phyloP scores from a whole-genome alignment of 2,329 filamentous ascomycete species.

The Fusarium continuum region DNA sequence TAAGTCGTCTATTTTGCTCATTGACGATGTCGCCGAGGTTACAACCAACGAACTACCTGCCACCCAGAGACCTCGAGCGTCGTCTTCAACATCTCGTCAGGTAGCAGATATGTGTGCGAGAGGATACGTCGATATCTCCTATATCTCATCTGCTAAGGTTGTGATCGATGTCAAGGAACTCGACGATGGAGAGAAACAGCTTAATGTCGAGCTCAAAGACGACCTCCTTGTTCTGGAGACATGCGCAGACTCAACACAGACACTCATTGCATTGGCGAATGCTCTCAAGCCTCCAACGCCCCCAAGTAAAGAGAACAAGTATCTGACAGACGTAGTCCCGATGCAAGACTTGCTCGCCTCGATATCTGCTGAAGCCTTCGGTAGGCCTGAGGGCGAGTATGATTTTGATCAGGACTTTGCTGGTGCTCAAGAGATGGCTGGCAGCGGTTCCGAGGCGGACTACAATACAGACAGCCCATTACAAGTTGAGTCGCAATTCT shows the following conservation, averaged over 20 bases:
- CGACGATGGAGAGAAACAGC: constrained; percentile 66
- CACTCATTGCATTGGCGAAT: constrained; percentile 80
- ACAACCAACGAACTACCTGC: constrained; percentile 15
- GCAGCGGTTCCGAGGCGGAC: constrained; percentile 47
- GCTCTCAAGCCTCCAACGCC: constrained; percentile 85
- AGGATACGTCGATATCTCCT: constrained; percentile 88
- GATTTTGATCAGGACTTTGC: constrained; percentile 72
- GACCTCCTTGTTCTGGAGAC: constrained; percentile 91
- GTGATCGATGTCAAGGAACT: constrained; percentile 67
- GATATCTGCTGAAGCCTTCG: constrained; percentile 86
- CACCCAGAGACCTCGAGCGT: constrained; percentile 41
- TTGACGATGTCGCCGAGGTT: constrained; percentile 72
- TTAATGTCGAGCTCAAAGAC: constrained; percentile 85
- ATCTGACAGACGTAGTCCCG: constrained; percentile 85
- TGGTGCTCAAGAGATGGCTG: constrained; percentile 60
- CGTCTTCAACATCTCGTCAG: constrained; percentile 57
- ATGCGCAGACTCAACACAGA: constrained; percentile 96
- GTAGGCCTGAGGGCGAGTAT: constrained; percentile 67
- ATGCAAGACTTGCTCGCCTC: constrained; percentile 90
- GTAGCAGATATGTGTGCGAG: constrained; percentile 66
- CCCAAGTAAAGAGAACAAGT: constrained; percentile 84
- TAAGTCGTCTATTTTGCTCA: constrained; percentile 83
- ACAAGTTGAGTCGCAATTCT: constrained; percentile 58
- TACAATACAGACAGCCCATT: constrained; percentile 50
- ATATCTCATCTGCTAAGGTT: constrained; percentile 82